phyloP scores from a whole-genome alignment of 768 basidiomycete genomes.

The Goffeauzyma gilvescens region DNA sequence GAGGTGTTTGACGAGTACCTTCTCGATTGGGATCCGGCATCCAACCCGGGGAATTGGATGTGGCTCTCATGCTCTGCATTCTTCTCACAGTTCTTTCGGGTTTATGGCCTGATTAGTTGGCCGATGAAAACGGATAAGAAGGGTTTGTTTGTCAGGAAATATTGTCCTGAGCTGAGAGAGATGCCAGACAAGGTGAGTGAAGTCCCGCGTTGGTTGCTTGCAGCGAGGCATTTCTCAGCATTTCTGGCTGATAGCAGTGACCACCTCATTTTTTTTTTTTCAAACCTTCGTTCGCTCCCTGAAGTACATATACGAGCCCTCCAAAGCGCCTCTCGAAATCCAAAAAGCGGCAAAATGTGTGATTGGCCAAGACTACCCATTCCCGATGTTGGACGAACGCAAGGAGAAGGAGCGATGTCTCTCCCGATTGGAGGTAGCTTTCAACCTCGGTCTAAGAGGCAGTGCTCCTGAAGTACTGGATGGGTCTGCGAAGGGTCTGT shows the following conservation, averaged over 20 bases:
- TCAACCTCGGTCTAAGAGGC: slow-evolving; percentile 25
- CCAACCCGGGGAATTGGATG: slow-evolving; percentile 33
- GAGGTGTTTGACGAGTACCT: slow-evolving; percentile 35
- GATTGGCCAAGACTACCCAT: slow-evolving; percentile 33
- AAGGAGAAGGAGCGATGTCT: slow-evolving; percentile 24
- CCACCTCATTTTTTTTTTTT: background rate
- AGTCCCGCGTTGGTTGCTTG: background rate
- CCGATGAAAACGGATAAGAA: slow-evolving; percentile 30
- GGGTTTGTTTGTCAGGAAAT: slow-evolving; percentile 30
- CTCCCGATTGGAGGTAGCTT: slow-evolving; percentile 30
- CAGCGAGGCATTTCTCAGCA: no score
- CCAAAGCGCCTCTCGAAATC: slow-evolving; percentile 24
- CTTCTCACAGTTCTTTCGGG: slow-evolving; percentile 30
- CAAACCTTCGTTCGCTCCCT: background rate
- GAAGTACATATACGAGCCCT: slow-evolving; percentile 33
- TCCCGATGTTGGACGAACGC: slow-evolving; percentile 32
- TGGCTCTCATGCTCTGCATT: slow-evolving; percentile 33
- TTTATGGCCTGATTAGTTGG: slow-evolving; percentile 29
- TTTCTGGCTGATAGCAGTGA: no score
- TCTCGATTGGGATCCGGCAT: slow-evolving; percentile 32
- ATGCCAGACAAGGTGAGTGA: slow-evolving; percentile 32
- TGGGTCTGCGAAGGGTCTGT: slow-evolving; percentile 20
- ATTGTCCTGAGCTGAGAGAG: slow-evolving; percentile 33
- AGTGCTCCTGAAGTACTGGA: slow-evolving; percentile 25
- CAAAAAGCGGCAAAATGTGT: slow-evolving; percentile 31